Conservation (phyloP, 306 rosid genomes). For the Quercus variabilis region DNA sequence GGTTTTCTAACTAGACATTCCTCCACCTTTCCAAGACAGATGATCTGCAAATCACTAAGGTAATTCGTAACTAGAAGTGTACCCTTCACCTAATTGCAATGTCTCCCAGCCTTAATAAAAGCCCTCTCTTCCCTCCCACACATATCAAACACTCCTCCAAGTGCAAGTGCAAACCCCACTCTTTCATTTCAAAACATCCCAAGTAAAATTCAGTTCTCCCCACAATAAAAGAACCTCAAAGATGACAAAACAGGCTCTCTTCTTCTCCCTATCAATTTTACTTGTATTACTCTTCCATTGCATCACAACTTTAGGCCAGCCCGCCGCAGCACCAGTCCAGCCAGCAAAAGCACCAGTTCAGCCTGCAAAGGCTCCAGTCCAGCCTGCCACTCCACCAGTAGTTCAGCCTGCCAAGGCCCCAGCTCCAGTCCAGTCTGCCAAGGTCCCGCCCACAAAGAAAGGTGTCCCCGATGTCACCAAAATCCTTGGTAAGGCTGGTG, state of each 20-base stretch:
- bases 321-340: not conserved
- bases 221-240: not conserved
- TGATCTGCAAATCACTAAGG: constrained; percentile 13
- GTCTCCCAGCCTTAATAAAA: constrained; percentile 27
- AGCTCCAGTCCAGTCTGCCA: not conserved
- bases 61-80: constrained; percentile 19
- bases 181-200: not conserved
- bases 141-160: constrained; percentile 22
- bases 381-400: constrained; percentile 11
- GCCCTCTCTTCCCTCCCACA: not conserved
- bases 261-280: not conserved
- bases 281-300: not conserved
- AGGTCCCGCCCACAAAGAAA: constrained; percentile 29
- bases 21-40: constrained; percentile 24
- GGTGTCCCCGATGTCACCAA: constrained; percentile 47
- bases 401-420: constrained; percentile 7
- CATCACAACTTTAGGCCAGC: not conserved
- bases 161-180: not conserved
- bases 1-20: constrained; percentile 19
- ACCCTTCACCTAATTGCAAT: constrained; percentile 21
- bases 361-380: constrained; percentile 33
- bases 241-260: constrained; percentile 19
- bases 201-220: not conserved
- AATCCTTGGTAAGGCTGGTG: constrained; percentile 55
- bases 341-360: not conserved